Conservation (phyloP, 176 grass and related monocot genomes). For the Ananas comosus region DNA sequence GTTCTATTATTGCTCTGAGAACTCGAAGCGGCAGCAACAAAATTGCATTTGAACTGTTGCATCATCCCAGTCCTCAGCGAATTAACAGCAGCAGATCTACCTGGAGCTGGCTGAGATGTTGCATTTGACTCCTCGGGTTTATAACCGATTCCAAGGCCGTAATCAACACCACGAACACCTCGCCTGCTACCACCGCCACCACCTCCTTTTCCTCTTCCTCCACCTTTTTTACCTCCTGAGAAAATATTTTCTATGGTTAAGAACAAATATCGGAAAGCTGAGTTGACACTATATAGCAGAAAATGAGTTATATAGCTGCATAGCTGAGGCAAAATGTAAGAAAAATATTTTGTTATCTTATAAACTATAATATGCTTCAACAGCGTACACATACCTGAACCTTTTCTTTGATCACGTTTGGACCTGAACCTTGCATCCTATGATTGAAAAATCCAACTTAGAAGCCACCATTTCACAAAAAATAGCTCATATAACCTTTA, state of each 20-base stretch:
- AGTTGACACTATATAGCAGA: background rate
- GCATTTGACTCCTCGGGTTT: slow-evolving; percentile 43
- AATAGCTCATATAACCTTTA: background rate
- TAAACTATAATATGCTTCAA: background rate
- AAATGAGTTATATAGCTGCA: background rate
- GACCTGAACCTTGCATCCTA: slow-evolving; percentile 90
- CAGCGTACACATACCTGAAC: slow-evolving; percentile 23
- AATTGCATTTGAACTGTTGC: slow-evolving; percentile 81
- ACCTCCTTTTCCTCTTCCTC: slow-evolving; percentile 46
- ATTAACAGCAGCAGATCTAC: slow-evolving; percentile 49
- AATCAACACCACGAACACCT: slow-evolving; percentile 96
- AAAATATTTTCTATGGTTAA: slow-evolving; percentile 24
- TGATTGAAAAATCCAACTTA: slow-evolving; percentile 29
- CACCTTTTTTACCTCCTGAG: slow-evolving; percentile 76
- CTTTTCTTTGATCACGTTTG: slow-evolving; percentile 89
- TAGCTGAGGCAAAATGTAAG: background rate
- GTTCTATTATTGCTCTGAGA: slow-evolving; percentile 24
- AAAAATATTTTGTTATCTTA: background rate
- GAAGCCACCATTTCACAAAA: background rate
- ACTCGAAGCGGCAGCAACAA: slow-evolving; percentile 66
- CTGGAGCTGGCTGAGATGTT: slow-evolving; percentile 42
- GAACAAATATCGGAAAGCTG: background rate
- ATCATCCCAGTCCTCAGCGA: slow-evolving; percentile 69
- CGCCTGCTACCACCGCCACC: slow-evolving; percentile 40
- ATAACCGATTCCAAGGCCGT: slow-evolving; percentile 87